Conservation (phyloP, 148 eudicot genomes). For the Diospyros kaki region DNA sequence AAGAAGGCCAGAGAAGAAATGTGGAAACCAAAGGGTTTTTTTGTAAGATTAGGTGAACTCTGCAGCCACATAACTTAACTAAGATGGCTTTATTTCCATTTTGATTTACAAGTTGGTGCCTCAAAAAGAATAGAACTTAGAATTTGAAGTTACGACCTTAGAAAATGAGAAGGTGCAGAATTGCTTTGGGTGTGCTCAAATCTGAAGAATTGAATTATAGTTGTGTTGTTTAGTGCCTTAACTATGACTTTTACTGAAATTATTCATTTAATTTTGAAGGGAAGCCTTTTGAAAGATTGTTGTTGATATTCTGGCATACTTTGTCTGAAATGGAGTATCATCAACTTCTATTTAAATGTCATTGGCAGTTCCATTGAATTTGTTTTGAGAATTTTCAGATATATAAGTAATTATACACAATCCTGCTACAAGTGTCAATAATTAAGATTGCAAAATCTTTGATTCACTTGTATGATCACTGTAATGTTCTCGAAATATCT, state of each 20-base stretch:
- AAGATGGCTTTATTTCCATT: background rate
- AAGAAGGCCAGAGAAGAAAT: background rate
- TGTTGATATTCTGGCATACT: background rate
- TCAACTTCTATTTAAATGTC: background rate
- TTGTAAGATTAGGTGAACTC: background rate
- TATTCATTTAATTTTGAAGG: background rate
- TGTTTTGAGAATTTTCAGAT: background rate
- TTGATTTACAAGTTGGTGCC: background rate
- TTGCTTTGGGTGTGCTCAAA: background rate
- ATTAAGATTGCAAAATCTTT: background rate
- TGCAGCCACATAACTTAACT: background rate
- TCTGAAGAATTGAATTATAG: background rate
- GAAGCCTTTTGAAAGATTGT: background rate
- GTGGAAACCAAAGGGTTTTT: background rate
- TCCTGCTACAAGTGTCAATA: background rate
- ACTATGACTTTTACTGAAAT: background rate
- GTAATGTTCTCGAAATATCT: background rate
- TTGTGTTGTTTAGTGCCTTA: background rate
- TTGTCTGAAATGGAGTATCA: background rate
- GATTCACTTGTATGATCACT: background rate
- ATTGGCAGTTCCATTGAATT: background rate
- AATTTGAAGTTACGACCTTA: background rate
- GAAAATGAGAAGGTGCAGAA: background rate
- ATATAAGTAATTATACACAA: too few species aligned
- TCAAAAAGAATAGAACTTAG: background rate